Base-by-base conservation (phyloP, 2,329 filamentous ascomycete species). In the Cladosporium halotolerans region DNA sequence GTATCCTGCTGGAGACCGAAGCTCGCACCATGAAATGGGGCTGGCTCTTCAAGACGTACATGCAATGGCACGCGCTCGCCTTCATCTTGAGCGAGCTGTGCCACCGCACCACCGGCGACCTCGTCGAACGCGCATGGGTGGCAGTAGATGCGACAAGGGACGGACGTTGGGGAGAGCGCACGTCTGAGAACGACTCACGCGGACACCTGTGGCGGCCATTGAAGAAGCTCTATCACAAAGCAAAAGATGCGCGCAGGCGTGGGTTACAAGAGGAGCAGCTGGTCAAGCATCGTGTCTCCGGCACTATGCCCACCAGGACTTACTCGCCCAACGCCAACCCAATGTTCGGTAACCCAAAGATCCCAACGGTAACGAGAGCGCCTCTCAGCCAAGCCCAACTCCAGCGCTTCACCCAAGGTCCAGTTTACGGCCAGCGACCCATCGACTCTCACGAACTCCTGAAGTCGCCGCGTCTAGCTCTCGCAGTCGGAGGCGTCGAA, bases 51-150 rank as follows among this genome's bases (percentile, higher is more conserved):
- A 72, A 74, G 18, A 83, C 80, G 1, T 82, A 84, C 54, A 78
- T 82, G 59, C 83, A 85, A 62, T 85, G 82, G 82, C 81, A 84
- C 62, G 79, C 80, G 2, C 73, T 84, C 36, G 81, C 81, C 1
- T 84, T 82, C 61, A 73, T 83, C 3, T 70, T 84, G 7, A 78
- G 79, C 1, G 80, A 84, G 59, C 70, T 84, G 0, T 83, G 80
- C 59, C 72, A 78, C 11, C 76, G 79, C 19, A 79, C 79, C 5
- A 73, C 72, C 31, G 80, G 81, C 19, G 76, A 78, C 18, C 68
- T 79, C 0, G 80, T 82, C 0, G 80, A 84, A 49, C 73, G 81
- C 23, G 82, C 81, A 3, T 85, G 82, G 82, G 65, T 69, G 19
- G 79, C 80, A 2, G 73, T 84, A 13, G 77, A 80, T 55, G 68